phyloP scores from a whole-genome alignment of 805 yeast genomes.

The Schizosaccharomyces osmophilus region DNA sequence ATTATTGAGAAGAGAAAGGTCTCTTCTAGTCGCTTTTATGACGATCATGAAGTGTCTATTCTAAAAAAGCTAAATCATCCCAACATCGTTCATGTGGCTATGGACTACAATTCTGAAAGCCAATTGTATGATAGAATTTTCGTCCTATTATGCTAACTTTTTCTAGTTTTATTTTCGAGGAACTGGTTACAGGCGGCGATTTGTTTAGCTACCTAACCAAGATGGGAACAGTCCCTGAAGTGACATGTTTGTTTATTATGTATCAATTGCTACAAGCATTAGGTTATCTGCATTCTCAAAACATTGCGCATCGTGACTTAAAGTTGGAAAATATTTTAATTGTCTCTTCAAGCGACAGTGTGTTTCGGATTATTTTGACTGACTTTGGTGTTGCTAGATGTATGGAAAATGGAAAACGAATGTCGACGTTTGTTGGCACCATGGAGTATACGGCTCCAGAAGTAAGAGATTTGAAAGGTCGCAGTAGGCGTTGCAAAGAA shows the following conservation, averaged over 20 bases:
- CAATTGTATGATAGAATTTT: conserved; percentile 5
- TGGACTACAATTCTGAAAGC: conserved; percentile 2
- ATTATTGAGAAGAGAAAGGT: conserved; percentile 6
- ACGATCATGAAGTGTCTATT: conserved; percentile 8
- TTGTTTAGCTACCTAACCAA: conserved; percentile 28
- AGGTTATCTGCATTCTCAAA: neutral
- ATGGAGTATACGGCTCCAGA: conserved; percentile 57
- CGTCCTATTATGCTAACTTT: neutral
- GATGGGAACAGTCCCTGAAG: conserved; percentile 26
- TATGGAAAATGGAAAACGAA: conserved; percentile 14
- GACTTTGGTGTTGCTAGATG: conserved; percentile 40
- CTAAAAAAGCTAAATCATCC: conserved; percentile 7
- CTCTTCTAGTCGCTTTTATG: conserved; percentile 2
- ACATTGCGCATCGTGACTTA: neutral
- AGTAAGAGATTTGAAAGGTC: conserved; percentile 12
- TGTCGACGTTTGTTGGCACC: conserved; percentile 34
- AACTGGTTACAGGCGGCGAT: conserved; percentile 27
- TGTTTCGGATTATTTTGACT: conserved; percentile 28
- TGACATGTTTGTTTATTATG: conserved; percentile 27
- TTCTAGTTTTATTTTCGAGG: conserved; percentile 8
- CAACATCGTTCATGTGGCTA: conserved; percentile 7
- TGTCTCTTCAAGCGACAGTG: conserved; percentile 26
- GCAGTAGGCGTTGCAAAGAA: neutral
- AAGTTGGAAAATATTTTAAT: conserved; percentile 35
- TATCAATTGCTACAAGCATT: conserved; percentile 21